Evolutionary conservation across 768 basidiomycete genomes (phyloP), one percentile per base, ranked within the genome.

Genomic region (Amyloporia xantha): DNA sequence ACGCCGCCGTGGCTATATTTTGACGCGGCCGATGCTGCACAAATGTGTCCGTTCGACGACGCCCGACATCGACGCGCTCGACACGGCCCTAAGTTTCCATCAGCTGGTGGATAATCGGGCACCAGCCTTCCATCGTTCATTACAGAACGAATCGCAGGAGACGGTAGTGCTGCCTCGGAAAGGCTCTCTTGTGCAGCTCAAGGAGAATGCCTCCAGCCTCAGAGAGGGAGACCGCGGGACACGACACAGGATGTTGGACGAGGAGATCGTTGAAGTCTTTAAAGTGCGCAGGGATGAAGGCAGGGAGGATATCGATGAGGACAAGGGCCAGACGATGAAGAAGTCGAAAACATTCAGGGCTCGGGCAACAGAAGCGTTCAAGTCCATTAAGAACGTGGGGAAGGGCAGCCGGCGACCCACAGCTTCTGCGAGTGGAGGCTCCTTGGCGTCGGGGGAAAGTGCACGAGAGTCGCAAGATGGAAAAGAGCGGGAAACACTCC

Each of bases 231-330:
- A 51, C 28, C 24, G 33, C 27, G 25, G 27, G 24, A 27, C 37
- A 4, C 47, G 51, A 28, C 43, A 42, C 12, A 50, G 56, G 21
- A 25, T 41, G 27, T 50, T 55, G 44, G 46, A 57, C 27, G 61
- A 61, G 33, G 66, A 68, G 37, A 60, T 69, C 19, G 54, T 69
- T 6, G 68, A 69, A 54, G 66, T 69, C 42, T 54, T 67, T 40
- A 67, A 66, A 54, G 63, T 68, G 20, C 62, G 60, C 35, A 54
- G 62, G 47, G 55, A 59, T 41, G 61, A 66, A 39, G 65, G 62
- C 41, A 56, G 59, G 49, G 44, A 50, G n/a, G 60, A 63, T 39
- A 52, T 57, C 26, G 51, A 47, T 7, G 59, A 59, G 2, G 54
- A 43, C 3, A 43, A 51, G 27, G 53, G 44, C 15, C 43, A 58